Evolutionary conservation across 129 eudicot species (phyloP).

Genomic region (Glebionis coronaria): DNA sequence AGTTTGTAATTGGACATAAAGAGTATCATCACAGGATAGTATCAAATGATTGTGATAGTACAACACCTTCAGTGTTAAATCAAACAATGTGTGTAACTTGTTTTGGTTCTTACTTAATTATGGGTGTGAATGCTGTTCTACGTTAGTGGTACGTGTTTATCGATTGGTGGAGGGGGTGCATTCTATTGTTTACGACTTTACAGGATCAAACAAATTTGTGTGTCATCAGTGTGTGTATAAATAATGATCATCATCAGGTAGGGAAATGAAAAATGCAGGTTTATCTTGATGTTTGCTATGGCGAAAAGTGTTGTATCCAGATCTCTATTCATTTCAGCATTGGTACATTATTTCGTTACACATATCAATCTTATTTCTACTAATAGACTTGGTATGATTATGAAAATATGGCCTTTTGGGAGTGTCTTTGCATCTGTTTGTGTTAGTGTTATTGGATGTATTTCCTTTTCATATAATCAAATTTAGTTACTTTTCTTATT

Average conservation of each 20-base stretch:
- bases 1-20: conserved; percentile 11
- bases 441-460: background rate
- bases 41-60: conserved; percentile 20
- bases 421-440: too few species aligned
- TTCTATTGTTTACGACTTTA: background rate
- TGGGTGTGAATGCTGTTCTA: background rate
- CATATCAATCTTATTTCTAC: too few species aligned
- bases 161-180: background rate
- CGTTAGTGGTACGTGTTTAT: conserved; percentile 8
- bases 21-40: conserved; percentile 22
- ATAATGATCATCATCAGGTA: background rate
- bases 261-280: background rate
- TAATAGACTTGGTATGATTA: too few species aligned
- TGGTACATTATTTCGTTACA: too few species aligned
- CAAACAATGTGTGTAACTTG: background rate
- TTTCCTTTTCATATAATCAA: background rate
- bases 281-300: background rate
- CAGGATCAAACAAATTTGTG: background rate
- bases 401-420: too few species aligned
- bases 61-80: background rate
- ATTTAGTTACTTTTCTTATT: too few species aligned
- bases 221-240: background rate
- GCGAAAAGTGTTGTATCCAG: too few species aligned
- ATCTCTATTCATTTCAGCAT: too few species aligned
- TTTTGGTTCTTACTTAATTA: background rate